Base-by-base conservation (phyloP, 257 asterid species). In the Schizonepeta tenuifolia region DNA sequence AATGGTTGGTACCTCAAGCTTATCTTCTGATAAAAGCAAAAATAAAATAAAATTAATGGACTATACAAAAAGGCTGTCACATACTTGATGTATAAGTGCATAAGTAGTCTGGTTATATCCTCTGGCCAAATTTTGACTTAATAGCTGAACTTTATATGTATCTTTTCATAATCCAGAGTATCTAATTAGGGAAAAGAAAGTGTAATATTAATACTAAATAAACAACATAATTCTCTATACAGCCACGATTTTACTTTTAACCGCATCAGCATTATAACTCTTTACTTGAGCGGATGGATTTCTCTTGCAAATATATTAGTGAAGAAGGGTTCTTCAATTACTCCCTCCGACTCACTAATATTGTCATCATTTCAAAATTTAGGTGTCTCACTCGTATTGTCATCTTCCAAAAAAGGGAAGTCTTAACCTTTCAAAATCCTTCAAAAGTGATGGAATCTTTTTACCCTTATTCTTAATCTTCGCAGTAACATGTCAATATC, bases 91-190 rank as follows among this genome's bases (percentile, higher is more conserved):
- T 56, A 13, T 53, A 35, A 47, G 50, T 18, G 21, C 15, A 59
- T 33, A 13, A 31, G n/a, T 17, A 13, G 58, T 49, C 65, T 14
- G 72, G 60, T 70, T 20, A 62, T 61, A 21, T 41, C 53, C 12
- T 54, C 46, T 62, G n/a, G 33, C 28, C 18, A 44, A 17, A 15
- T 31, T 55, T 33, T 41, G 22, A 18, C 64, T 24, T 75, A 68
- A 22, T 53, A 75, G 51, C 43, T 41, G 36, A 54, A 57, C 62
- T 63, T 69, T 44, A 43, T 41, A 31, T 55, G 24, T 35, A 21
- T 15, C 72, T 54, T 55, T 40, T 69, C 55, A 51, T 62, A 44
- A 21, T 54, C 69, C 26, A n/a, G n/a, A n/a, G n/a, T n/a, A n/a
- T n/a, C 56, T 38, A 53, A 33, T 62, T 11, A 31, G 22, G 41